phyloP scores from a whole-genome alignment of 257 asterid species.

The Verbena officinalis region DNA sequence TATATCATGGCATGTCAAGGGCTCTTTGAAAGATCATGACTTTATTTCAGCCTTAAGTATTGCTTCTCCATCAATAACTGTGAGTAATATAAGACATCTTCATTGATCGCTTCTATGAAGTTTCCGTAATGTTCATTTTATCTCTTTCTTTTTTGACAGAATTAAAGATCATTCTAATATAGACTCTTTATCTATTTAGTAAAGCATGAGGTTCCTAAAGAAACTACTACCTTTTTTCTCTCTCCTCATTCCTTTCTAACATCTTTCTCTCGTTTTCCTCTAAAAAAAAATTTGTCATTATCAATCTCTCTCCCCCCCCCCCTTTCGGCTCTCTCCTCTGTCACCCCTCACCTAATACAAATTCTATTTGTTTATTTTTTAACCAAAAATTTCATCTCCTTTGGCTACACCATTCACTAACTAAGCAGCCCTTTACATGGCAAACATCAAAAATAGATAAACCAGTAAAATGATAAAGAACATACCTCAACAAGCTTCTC shows the following conservation, averaged over 20 bases:
- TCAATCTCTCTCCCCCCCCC: too few species aligned
- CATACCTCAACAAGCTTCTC: constrained; percentile 66
- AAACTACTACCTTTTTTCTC: too few species aligned
- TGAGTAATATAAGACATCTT: background rate
- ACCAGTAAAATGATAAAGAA: constrained; percentile 7
- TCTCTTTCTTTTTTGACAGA: background rate
- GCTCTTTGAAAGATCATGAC: background rate
- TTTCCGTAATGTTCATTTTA: background rate
- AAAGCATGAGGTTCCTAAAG: too few species aligned
- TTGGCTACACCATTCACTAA: constrained; percentile 6
- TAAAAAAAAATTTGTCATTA: too few species aligned
- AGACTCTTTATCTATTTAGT: too few species aligned
- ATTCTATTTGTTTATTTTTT: too few species aligned
- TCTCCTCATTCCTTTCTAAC: too few species aligned
- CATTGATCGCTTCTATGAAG: background rate
- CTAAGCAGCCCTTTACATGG: constrained; percentile 19
- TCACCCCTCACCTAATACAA: too few species aligned
- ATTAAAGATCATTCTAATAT: background rate
- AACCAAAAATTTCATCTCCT: too few species aligned
- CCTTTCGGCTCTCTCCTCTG: too few species aligned
- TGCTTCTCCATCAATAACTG: constrained; percentile 2
- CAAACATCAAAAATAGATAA: constrained; percentile 23
- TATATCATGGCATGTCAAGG: background rate
- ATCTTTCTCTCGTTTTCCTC: too few species aligned
- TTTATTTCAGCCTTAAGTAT: background rate